These are phyloP conservation scores for Puccinia triticina DNA, from an alignment of 1,284 basidiomycete genomes.

Conservation along the genomic window DNA sequence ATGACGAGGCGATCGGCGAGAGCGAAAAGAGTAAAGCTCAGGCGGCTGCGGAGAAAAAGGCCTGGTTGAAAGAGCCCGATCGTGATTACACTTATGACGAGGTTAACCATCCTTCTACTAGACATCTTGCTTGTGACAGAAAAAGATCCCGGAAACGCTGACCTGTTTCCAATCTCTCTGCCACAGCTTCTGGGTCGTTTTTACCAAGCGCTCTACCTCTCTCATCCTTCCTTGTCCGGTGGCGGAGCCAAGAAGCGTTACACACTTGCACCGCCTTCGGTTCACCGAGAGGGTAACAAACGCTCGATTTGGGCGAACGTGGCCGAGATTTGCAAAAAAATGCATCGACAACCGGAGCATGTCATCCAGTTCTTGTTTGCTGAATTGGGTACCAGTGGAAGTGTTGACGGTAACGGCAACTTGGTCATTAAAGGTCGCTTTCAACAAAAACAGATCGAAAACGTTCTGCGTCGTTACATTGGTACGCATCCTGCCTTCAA, in stretches of 20 bases:
- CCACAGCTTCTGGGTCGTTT: constrained; percentile 87
- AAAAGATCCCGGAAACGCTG: background rate
- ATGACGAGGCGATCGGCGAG: constrained; percentile 62
- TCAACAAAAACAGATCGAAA: constrained; percentile 98
- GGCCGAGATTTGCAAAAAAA: constrained; percentile 94
- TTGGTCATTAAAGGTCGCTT: constrained; percentile 97
- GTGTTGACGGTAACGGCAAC: constrained; percentile 87
- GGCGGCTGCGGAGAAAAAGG: constrained; percentile 70
- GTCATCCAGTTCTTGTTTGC: constrained; percentile 97
- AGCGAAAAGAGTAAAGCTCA: constrained; percentile 54
- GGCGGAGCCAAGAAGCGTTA: constrained; percentile 79
- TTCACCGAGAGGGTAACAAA: constrained; percentile 91
- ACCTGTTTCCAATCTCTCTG: constrained; percentile 12
- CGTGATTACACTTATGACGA: constrained; percentile 93
- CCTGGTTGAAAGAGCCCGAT: constrained; percentile 80
- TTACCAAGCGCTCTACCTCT: constrained; percentile 85
- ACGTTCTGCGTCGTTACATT: constrained; percentile 93
- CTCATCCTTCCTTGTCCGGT: constrained; percentile 79
- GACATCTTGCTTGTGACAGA: background rate
- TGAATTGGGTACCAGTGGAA: constrained; percentile 97
- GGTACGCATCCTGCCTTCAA: constrained; percentile 65
- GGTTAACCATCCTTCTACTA: constrained; percentile 63
- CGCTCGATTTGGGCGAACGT: constrained; percentile 96
- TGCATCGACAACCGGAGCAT: constrained; percentile 99
- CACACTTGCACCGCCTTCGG: constrained; percentile 94